A percentile compares a stretch with the other conserved stretches of the same genome.
Evolutionary conservation across 169 alveolate species (phyloP).

Genomic region (Pseudocohnilembus persalinus): DNA sequence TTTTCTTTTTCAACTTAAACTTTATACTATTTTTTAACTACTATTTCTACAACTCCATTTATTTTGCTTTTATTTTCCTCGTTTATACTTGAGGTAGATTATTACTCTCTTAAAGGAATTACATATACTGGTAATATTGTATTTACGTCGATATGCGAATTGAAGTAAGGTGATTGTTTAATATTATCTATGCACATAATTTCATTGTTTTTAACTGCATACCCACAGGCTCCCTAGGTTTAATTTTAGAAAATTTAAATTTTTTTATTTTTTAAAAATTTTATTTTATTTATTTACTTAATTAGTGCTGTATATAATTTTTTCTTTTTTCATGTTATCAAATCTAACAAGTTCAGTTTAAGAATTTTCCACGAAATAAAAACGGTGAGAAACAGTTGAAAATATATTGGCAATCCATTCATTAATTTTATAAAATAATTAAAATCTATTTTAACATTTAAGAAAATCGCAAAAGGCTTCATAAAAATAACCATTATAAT

Average conservation of each 20-base stretch:
- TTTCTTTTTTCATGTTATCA: not conserved
- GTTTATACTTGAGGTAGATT: not conserved
- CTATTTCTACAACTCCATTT: not conserved
- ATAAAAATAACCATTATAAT: no score
- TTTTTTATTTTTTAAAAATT: no score
- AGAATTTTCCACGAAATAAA: not conserved
- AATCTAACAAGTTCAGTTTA: not conserved
- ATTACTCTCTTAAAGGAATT: not conserved
- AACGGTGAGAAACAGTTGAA: not conserved
- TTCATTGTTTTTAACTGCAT: not conserved
- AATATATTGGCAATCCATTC: not conserved
- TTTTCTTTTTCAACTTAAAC: not conserved
- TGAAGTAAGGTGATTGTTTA: not conserved
- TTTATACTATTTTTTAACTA: not conserved
- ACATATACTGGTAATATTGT: not conserved
- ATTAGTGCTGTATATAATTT: not conserved
- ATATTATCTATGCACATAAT: not conserved
- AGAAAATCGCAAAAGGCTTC: not conserved
- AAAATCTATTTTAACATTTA: no score
- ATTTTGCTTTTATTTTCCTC: no score
- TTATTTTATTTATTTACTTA: not conserved
- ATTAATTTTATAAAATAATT: no score
- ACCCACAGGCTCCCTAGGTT: not conserved
- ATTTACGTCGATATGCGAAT: not conserved
- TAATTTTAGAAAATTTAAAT: not conserved